phyloP scores from a whole-genome alignment of 805 yeast genomes.

The Cyberlindnera mississippiensis region DNA sequence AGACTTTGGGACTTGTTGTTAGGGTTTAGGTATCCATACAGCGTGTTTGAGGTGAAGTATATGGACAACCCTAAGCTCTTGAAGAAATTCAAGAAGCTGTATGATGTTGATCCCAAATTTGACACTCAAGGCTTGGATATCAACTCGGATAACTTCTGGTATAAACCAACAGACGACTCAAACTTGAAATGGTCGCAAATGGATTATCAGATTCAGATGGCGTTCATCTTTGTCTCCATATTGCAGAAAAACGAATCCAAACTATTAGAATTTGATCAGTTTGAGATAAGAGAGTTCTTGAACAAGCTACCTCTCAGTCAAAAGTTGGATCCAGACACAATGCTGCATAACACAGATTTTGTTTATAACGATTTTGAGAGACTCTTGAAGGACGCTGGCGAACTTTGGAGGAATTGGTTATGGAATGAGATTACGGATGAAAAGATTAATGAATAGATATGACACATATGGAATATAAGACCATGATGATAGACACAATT shows the following conservation, averaged over 20 bases:
- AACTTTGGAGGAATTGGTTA: slow-evolving; percentile 81
- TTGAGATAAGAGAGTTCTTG: slow-evolving; percentile 79
- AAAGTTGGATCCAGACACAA: slow-evolving; percentile 23
- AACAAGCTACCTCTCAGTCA: slow-evolving; percentile 37
- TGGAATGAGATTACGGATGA: slow-evolving; percentile 55
- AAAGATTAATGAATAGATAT: slow-evolving; percentile 17
- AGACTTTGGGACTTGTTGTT: slow-evolving; percentile 84
- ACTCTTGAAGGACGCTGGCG: slow-evolving; percentile 75
- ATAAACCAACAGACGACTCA: slow-evolving; percentile 17
- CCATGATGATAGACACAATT: too few relatives aligned
- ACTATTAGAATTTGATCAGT: slow-evolving; percentile 82
- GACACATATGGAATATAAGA: too few relatives aligned
- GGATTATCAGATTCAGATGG: slow-evolving; percentile 72
- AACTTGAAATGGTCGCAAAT: slow-evolving; percentile 52
- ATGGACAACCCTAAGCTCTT: slow-evolving; percentile 15
- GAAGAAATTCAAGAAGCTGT: slow-evolving; percentile 23
- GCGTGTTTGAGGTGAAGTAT: slow-evolving; percentile 13
- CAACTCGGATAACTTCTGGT: slow-evolving; percentile 20
- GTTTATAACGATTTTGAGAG: slow-evolving; percentile 66
- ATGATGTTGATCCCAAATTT: slow-evolving; percentile 8
- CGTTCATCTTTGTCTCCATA: slow-evolving; percentile 74
- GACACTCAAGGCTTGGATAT: slow-evolving; percentile 5
- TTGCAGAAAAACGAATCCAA: slow-evolving; percentile 75
- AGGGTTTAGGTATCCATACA: slow-evolving; percentile 61
- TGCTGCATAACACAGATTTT: slow-evolving; percentile 27